Base-by-base conservation (phyloP, 2,329 filamentous ascomycete species). In the Sphaerulina vaccinii region DNA sequence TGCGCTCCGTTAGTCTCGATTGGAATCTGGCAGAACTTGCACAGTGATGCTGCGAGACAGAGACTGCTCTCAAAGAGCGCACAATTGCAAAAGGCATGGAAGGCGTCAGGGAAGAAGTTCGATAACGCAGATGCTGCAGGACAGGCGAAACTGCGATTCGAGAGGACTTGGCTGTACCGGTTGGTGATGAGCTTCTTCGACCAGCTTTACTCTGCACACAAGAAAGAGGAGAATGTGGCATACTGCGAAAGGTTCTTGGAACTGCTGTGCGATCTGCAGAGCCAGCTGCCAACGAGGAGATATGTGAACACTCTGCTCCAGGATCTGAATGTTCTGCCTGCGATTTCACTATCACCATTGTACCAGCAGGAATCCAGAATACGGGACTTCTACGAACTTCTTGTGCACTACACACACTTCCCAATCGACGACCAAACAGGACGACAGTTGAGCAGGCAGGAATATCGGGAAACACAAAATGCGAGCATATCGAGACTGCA, bases 191-290 rank as follows among this genome's bases (percentile, higher is more conserved):
- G 95, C 65, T 96, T 97, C 63, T 68, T 96, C 23, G 79, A 84
- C 55, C 77, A 86, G 48, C 72, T 96, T 8, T 88, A 95, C 67
- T 61, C 65, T 50, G 64, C 70, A 63, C 58, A 70, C 35, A 21
- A 55, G 27, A 41, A 49, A 38, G 37, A 62, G 37, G 73, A 90
- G 24, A 84, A 87, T 60, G 69, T 90, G 16, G 72, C 83, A 2
- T 99, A 96, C 70, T 95, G 90, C 68, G 92, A 97, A 70, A 83
- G 91, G n/a, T 92, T 97, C 57, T 72, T 93, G 45, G 93, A 99
- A 70, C 86, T 99, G 45, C 76, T 99, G 41, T 86, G 87, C 7
- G 93, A 99, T 67, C 74, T 99, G 16, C 84, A 95, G 68, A 96
- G 92, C 64, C 93, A 99, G 69, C 76, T 97, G 41, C 93, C 93